These are phyloP conservation scores for Castanospermum australe DNA, from an alignment of 306 rosid species.

Conservation along the genomic window DNA sequence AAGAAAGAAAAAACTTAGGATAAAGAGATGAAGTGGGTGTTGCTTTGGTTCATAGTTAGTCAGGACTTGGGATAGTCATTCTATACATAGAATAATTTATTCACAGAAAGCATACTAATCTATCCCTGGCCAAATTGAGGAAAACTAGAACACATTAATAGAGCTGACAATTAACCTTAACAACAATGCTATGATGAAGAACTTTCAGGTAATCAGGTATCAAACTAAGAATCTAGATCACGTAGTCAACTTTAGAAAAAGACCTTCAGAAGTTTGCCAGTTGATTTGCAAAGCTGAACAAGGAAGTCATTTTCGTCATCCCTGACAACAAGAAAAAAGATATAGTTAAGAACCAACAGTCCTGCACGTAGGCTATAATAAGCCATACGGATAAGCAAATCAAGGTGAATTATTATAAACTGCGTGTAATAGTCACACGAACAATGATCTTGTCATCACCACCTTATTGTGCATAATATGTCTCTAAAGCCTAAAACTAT, in stretches of 20 bases:
- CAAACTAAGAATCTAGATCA: background rate
- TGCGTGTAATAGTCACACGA: background rate
- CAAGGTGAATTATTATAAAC: background rate
- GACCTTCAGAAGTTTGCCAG: constrained; percentile 87
- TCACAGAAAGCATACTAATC: background rate
- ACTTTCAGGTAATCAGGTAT: background rate
- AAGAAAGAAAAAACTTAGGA: background rate
- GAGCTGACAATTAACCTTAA: background rate
- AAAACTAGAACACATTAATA: background rate
- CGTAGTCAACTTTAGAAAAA: background rate
- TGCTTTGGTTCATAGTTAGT: background rate
- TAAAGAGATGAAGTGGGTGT: background rate
- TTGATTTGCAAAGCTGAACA: constrained; percentile 73
- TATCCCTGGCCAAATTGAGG: background rate
- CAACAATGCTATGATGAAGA: background rate
- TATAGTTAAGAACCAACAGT: background rate
- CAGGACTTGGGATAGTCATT: background rate
- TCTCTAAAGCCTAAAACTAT: background rate
- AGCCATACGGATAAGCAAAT: background rate
- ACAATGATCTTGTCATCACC: background rate
- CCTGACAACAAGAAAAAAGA: constrained; percentile 45
- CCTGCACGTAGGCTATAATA: background rate
- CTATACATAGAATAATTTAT: background rate
- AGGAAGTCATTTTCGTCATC: constrained; percentile 82
- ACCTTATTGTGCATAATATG: background rate